Percentiles rank a stretch among this genome's conserved stretches.
phyloP scores from a whole-genome alignment of 1,284 basidiomycete genomes.

The Papiliotrema fonsecae region DNA sequence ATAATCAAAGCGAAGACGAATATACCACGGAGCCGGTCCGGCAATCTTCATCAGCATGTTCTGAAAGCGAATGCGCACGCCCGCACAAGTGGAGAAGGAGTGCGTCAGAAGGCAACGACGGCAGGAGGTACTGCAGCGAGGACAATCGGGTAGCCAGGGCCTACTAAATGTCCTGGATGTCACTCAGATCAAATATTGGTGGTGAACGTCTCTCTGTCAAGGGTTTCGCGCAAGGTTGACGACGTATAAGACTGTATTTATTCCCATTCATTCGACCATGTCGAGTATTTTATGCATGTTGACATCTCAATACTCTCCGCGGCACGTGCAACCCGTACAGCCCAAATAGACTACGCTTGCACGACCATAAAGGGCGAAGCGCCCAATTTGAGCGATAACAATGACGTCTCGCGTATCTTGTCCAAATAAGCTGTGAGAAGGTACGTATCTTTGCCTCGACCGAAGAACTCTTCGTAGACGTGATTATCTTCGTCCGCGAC shows the following conservation, averaged over 20 bases:
- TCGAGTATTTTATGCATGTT: constrained; percentile 5
- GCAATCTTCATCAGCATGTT: constrained; percentile 30
- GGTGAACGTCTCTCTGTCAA: background rate
- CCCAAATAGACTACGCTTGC: background rate
- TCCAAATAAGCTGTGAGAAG: constrained; percentile 66
- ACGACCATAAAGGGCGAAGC: constrained; percentile 10
- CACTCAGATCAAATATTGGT: too few species aligned
- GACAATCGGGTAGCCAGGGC: background rate
- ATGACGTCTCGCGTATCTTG: constrained; percentile 62
- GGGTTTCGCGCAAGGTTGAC: background rate
- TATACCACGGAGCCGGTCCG: constrained; percentile 24
- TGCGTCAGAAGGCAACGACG: background rate
- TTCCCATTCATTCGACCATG: background rate
- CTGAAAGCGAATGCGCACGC: constrained; percentile 27
- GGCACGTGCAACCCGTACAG: background rate
- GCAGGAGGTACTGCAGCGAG: background rate
- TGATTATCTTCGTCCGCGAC: constrained; percentile 85
- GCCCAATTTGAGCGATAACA: constrained; percentile 65
- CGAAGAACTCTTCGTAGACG: constrained; percentile 81
- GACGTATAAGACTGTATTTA: background rate
- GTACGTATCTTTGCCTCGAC: constrained; percentile 49
- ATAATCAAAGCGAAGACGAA: constrained; percentile 1
- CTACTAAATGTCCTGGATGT: too few species aligned
- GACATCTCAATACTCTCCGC: background rate
- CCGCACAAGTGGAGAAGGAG: constrained; percentile 16